Conservation (phyloP, 2,329 filamentous ascomycete genomes). For the Ploettnerulaceae sp. region DNA sequence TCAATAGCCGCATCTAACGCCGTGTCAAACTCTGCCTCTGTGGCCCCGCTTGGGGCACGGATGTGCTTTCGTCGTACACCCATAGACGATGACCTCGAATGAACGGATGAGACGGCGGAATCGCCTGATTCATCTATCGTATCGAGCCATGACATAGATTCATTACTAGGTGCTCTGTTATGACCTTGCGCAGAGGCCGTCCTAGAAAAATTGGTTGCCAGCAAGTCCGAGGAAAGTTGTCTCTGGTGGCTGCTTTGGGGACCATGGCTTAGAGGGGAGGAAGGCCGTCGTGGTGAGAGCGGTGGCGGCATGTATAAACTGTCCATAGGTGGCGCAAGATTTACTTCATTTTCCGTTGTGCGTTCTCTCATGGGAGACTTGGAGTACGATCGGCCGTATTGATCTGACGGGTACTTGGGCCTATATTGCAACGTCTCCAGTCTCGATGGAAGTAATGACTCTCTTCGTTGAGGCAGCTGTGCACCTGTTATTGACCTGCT, state of each 20-base stretch:
- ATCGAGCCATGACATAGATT: slow-evolving; percentile 89
- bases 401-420: slow-evolving; percentile 31
- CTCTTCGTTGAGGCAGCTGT: slow-evolving; percentile 33
- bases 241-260: slow-evolving; percentile 34
- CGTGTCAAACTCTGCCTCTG: slow-evolving; percentile 87
- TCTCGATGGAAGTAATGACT: slow-evolving; percentile 33
- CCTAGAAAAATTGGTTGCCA: slow-evolving; percentile 35
- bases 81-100: slow-evolving; percentile 71
- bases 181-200: slow-evolving; percentile 38
- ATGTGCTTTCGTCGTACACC: slow-evolving; percentile 65
- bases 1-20: slow-evolving; percentile 93
- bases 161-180: slow-evolving; percentile 61
- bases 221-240: slow-evolving; percentile 31
- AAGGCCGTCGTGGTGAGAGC: slow-evolving; percentile 58
- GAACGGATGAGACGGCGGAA: slow-evolving; percentile 73
- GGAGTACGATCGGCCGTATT: slow-evolving; percentile 49
- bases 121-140: slow-evolving; percentile 86
- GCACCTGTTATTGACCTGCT: slow-evolving; percentile 24
- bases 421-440: slow-evolving; percentile 29
- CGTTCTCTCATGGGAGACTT: slow-evolving; percentile 42
- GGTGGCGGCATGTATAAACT: slow-evolving; percentile 64
- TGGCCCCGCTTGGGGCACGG: slow-evolving; percentile 62
- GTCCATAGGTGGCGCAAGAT: slow-evolving; percentile 49
- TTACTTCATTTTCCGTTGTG: slow-evolving; percentile 35
- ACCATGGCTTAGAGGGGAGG: slow-evolving; percentile 40